Evolutionary conservation across 352 stramenopile species (phyloP).

Genomic region (Pythium monospermum): DNA sequence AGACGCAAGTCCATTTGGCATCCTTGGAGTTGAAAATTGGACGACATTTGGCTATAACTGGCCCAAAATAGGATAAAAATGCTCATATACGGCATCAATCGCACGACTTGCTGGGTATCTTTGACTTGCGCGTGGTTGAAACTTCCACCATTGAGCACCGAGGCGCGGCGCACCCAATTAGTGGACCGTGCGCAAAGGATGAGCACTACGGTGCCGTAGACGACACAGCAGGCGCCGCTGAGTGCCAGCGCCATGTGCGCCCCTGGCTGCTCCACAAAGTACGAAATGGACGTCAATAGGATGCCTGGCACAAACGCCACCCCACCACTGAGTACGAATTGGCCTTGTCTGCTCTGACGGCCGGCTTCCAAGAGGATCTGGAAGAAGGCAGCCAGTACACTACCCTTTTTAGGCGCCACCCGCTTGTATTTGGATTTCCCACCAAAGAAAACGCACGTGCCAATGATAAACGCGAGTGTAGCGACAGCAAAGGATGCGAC

Average conservation of each 20-base stretch:
- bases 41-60: constrained; percentile 78
- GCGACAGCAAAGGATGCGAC: constrained; percentile 88
- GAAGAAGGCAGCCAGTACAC: constrained; percentile 68
- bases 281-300: constrained; percentile 74
- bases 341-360: constrained; percentile 40
- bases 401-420: constrained; percentile 78
- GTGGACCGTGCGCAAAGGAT: constrained; percentile 60
- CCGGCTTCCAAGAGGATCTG: constrained; percentile 66
- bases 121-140: constrained; percentile 58
- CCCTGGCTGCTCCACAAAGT: constrained; percentile 64
- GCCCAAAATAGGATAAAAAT: constrained; percentile 86
- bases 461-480: constrained; percentile 68
- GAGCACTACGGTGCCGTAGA: constrained; percentile 72
- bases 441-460: constrained; percentile 74
- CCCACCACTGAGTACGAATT: constrained; percentile 71
- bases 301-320: constrained; percentile 72
- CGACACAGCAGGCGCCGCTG: constrained; percentile 37
- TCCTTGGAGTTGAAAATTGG: constrained; percentile 83
- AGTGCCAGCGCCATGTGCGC: constrained; percentile 66
- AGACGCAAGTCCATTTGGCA: constrained; percentile 90
- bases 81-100: constrained; percentile 74
- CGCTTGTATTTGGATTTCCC: constrained; percentile 59
- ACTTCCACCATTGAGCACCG: constrained; percentile 41
- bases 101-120: constrained; percentile 71
- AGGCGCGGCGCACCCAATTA: constrained; percentile 52